Evolutionary conservation across 768 basidiomycete species (phyloP), one percentile per base, ranked within the genome.

Genomic region (Aureoboletus auriporus): DNA sequence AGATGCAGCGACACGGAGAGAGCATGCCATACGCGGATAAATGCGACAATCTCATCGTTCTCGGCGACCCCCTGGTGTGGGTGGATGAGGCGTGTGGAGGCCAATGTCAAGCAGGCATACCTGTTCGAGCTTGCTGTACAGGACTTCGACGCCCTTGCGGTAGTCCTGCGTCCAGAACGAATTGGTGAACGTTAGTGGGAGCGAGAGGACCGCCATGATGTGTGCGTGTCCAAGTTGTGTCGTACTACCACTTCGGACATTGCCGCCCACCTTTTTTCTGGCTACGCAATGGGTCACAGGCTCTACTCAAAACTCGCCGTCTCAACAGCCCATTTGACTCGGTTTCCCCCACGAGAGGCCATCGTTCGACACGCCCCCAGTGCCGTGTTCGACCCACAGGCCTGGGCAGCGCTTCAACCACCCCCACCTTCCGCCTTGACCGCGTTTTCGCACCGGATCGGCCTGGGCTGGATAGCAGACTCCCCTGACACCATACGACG

Each of bases 151-250:
- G 30, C 93, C 93, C 50, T 71, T 79, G 39, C 89, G 76, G 63
- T 91, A 93, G 71, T 93, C 91, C 65, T 90, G 86, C 13, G 92
- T 80, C 93, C 93, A 96, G 73, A 96, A 96, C 28, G 92, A 93
- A 67, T 95, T 94, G 47, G 77, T 82, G 65, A 96, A 96, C 13
- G 79, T 79, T 50, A 91, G 75, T n/a, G 93, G 93, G 61, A 94
- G 80, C 38, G 91, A 89, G 53, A 95, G 71, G 55, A 90, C 86
- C 53, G 91, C 86, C 93, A 94, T 93, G 62, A 46, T 64, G 50
- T 3, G 47, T 47, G 54, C 39, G 55, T 44, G 64, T 51, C 46
- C 36, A 46, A 54, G 45, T 16, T 14, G 42, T n/a, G 44, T 45
- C 36, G 33, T 35, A n/a, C 26, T 29, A 42, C n/a, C n/a, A 10